Evolutionary conservation across 306 rosid species (phyloP), one percentile per base, ranked within the genome.

Genomic region (Cotoneaster glaucophyllus): DNA sequence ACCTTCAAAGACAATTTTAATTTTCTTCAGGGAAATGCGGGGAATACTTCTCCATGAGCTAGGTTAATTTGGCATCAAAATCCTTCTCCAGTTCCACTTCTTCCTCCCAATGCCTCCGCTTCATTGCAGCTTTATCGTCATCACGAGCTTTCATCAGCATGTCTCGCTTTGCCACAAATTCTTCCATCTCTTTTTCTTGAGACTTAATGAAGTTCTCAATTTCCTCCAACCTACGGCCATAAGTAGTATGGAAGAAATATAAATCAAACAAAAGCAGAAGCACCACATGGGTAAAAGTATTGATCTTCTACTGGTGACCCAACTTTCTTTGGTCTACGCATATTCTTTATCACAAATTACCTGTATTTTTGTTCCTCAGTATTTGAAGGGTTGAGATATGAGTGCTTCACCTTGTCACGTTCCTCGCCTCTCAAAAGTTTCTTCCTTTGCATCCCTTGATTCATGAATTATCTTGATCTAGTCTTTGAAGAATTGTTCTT

Each of bases 381-480:
- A 82, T 81, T 80, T 24, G 82, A 77, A 53, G 83, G 81, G 70
- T 70, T 56, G 25, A 45, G 77, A 68, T 82, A 85, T 7, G 87
- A 85, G 59, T 84, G 85, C 84, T 85, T 85, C 78, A 85, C 88
- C 84, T 90, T 93, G 77, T 89, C 88, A 8, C 96, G 93, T 37
- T 93, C 87, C 45, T 87, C 90, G 61, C 81, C 85, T 87, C 88
- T 89, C 96, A 73, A 93, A 93, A 15, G 82, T 77, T 70, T 89
- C 95, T 75, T 89, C 98, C 76, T 81, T 90, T 2, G 73, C 87
- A 65, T 76, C n/a, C 73, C 87, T 86, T 14, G 86, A 73, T 28
- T 86, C 87, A 39, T 84, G 90, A 72, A 91, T 78, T 44, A 82
- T 34, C 19, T 56, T 79, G 63, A 93, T 83, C 79, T 86, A 97